These are phyloP conservation scores for Irpex sp. DNA, from an alignment of 1,284 basidiomycete species.

Conservation along the genomic window DNA sequence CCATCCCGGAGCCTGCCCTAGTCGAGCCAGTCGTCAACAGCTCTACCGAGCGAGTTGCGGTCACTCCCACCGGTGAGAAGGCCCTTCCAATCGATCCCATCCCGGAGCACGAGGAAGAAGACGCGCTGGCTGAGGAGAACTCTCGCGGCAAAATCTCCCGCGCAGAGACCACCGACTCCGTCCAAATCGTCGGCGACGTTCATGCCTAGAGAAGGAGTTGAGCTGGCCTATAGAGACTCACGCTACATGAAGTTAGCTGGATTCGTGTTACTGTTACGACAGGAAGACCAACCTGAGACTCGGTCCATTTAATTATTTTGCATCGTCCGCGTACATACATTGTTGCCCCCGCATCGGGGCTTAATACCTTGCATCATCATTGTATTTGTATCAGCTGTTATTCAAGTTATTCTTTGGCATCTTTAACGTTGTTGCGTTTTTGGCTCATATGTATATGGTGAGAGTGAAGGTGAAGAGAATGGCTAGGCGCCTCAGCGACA, in stretches of 20 bases:
- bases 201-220: background rate
- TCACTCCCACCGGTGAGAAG: background rate
- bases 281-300: background rate
- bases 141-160: constrained; percentile 2
- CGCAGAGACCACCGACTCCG: constrained; percentile 8
- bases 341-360: background rate
- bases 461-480: no score
- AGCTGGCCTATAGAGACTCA: background rate
- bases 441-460: background rate
- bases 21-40: background rate
- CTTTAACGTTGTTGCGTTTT: background rate
- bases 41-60: background rate
- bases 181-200: constrained; percentile 11
- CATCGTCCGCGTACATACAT: background rate
- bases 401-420: background rate
- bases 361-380: background rate
- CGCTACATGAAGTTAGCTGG: background rate
- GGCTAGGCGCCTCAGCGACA: no score
- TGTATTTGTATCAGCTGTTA: background rate
- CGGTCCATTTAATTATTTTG: background rate
- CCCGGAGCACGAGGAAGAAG: constrained; percentile 3
- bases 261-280: background rate
- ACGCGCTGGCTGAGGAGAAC: background rate
- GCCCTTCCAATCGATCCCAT: background rate
- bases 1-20: background rate